These are phyloP conservation scores for Penstemon barbatus DNA, from an alignment of 257 asterid genomes.

Conservation along the genomic window DNA sequence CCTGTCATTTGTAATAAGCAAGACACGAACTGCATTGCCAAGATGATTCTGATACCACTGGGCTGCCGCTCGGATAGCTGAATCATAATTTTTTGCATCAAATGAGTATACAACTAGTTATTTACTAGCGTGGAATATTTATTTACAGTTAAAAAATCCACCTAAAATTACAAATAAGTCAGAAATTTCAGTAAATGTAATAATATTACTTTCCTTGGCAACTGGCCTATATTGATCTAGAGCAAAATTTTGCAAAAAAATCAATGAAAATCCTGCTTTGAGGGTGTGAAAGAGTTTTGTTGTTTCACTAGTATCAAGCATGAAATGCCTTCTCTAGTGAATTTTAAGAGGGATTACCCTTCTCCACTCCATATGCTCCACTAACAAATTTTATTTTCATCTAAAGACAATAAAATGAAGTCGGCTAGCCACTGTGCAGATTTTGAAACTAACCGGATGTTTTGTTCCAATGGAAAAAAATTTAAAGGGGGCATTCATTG, in stretches of 20 bases:
- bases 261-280: not conserved
- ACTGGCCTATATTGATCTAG: conserved; percentile 2
- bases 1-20: conserved; percentile 85
- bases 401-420: conserved; percentile 6
- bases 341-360: not conserved
- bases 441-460: not conserved
- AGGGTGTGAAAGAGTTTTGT: not conserved
- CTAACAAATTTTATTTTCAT: not conserved
- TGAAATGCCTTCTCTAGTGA: conserved; percentile 3
- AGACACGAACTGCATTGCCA: conserved; percentile 51
- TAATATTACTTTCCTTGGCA: conserved; percentile 1
- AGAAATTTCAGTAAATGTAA: not conserved
- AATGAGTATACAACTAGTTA: conserved; percentile 2
- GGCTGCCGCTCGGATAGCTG: conserved; percentile 93
- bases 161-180: conserved; percentile 1
- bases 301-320: conserved; percentile 12
- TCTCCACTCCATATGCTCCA: not conserved
- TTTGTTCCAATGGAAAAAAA: too few relatives aligned
- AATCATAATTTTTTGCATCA: conserved; percentile 30
- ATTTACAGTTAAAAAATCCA: not conserved
- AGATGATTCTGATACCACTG: conserved; percentile 97
- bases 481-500: too few relatives aligned
- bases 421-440: not conserved
- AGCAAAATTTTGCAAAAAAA: not conserved
- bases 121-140: conserved; percentile 5